Evolutionary conservation across 2,329 filamentous ascomycete genomes (phyloP).

Genomic region (Monilinia aucupariae): DNA sequence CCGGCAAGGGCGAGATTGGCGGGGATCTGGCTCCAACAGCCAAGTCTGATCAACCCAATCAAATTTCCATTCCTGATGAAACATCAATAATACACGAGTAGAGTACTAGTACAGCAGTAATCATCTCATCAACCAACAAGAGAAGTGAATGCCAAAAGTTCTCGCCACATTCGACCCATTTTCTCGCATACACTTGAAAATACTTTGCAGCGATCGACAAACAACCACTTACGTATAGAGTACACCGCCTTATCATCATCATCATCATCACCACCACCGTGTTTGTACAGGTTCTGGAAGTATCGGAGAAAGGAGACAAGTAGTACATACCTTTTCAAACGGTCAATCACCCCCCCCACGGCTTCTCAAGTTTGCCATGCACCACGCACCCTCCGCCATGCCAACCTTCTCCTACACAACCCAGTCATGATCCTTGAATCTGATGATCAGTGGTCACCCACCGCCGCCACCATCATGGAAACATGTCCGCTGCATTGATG

Average conservation of each 20-base stretch:
- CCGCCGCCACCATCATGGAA: neutral
- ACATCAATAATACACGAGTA: neutral
- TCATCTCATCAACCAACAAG: too few species aligned
- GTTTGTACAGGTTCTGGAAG: neutral
- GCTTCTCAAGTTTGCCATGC: neutral
- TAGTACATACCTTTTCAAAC: constrained; percentile 2
- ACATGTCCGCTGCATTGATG: constrained; percentile 3
- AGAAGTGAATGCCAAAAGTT: too few species aligned
- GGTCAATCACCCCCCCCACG: constrained; percentile 1
- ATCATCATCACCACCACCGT: neutral
- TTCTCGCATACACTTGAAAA: neutral
- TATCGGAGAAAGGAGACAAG: neutral
- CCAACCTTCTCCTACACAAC: neutral
- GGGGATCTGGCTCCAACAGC: neutral
- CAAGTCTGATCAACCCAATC: neutral
- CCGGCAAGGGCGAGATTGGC: neutral
- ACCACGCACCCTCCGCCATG: too few species aligned
- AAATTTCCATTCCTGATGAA: neutral
- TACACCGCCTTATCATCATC: constrained; percentile 3
- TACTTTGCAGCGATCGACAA: constrained; percentile 1
- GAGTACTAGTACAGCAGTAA: too few species aligned
- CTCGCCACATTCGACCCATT: neutral
- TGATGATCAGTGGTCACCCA: neutral
- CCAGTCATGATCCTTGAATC: neutral
- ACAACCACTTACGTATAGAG: neutral